Base-by-base conservation (phyloP, 1,284 basidiomycete genomes). In the Ceratobasidium sp. region DNA sequence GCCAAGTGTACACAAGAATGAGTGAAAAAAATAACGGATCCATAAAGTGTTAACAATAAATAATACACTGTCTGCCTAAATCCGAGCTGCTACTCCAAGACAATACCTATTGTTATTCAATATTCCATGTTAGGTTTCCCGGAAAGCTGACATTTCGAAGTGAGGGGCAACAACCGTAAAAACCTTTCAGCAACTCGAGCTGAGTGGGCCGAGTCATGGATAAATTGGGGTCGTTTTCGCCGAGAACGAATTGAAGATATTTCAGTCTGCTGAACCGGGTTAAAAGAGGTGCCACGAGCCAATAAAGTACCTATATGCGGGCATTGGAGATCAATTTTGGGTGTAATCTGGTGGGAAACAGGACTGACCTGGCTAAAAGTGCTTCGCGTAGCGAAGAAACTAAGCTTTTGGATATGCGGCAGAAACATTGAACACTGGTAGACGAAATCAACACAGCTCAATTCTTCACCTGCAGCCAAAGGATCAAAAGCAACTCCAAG, bases 41-140 rank as follows among this genome's bases (percentile, higher is more conserved):
- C 31, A 56, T 56, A 56, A 56, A 31, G 29, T 13, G 27, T 56
- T 56, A 56, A 31, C 13, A 31, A 56, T 56, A 56, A 56, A 56
- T 56, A 56, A 1, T 11, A 11, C 22, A 29, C 4, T 29, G 24
- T 13, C 19, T 9, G 22, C n/a, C 9, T 22, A 22, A 3, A 29
- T 3, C 5, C 27, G 16, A 34, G 7, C 54, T 2, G 9, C 43
- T 14, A 16, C 19, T 46, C 5, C 13, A 46, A 46, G 43, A 6
- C 13, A 46, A 4, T 16, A 16, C 43, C 14, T 5, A 8, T 13
- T 13, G 16, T 29, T 58, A 61, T 37, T 71, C 68, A 37, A 71
- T 71, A 34, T 71, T 71, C 68, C 68, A 71, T 14, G 68, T 71
- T 16, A 71, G 29, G 41, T 71, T 71, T n/a, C 53, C 68, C 13